Evolutionary conservation across 164 flowering plant genomes (phyloP).

Genomic region (Liquidambar formosana): DNA sequence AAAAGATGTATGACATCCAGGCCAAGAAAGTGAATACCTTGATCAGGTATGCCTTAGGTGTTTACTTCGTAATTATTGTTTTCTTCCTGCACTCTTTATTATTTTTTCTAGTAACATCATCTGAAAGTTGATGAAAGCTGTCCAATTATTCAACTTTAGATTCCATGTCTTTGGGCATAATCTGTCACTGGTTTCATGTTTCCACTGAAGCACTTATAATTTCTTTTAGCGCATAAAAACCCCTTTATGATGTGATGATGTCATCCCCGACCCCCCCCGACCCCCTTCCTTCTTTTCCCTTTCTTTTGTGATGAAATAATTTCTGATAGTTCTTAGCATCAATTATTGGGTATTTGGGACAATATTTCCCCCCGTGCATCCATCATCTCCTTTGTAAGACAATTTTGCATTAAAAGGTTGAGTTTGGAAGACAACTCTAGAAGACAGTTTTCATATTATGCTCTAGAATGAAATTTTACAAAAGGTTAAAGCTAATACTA

Average conservation of each 20-base stretch:
- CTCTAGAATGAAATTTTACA: too few species aligned
- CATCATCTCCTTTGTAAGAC: too few species aligned
- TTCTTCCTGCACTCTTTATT: neutral
- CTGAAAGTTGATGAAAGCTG: neutral
- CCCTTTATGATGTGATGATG: too few species aligned
- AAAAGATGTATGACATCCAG: slow-evolving; percentile 88
- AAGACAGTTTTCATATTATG: too few species aligned
- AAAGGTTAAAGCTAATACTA: neutral
- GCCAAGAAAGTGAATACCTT: slow-evolving; percentile 85
- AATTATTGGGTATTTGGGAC: neutral
- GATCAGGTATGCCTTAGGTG: slow-evolving; percentile 50
- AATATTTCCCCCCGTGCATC: too few species aligned
- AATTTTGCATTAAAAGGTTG: neutral
- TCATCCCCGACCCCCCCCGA: too few species aligned
- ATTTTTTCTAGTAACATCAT: neutral
- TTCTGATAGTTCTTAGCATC: neutral
- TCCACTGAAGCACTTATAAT: too few species aligned
- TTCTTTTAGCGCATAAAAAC: too few species aligned
- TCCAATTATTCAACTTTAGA: neutral
- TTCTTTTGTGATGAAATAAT: neutral
- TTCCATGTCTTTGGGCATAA: neutral
- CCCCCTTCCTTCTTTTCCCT: too few species aligned
- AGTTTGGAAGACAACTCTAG: neutral
- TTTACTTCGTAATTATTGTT: too few species aligned
- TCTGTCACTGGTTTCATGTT: too few species aligned